Percentiles rank a stretch among this genome's conserved stretches.
These are phyloP conservation scores for Thozetella sp. DNA, from an alignment of 495 filamentous ascomycete genomes.

Conservation along the genomic window DNA sequence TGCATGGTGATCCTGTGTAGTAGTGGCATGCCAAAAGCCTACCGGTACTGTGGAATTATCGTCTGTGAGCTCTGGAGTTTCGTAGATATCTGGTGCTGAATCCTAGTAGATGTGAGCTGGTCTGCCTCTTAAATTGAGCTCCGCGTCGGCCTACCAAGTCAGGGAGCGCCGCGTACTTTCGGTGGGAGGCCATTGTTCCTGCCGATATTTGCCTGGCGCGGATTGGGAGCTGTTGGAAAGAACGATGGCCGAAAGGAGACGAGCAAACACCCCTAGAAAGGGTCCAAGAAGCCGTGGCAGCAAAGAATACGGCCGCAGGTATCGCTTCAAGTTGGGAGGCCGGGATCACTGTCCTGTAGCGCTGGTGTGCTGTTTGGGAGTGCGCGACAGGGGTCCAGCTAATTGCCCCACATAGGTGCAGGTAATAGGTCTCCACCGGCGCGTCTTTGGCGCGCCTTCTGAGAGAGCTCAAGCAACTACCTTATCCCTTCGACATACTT, in stretches of 20 bases:
- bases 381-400: neutral
- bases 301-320: too few relatives aligned
- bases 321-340: too few relatives aligned
- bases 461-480: neutral
- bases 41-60: slow-evolving; percentile 85
- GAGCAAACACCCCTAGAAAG: too few relatives aligned
- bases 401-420: neutral
- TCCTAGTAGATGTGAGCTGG: slow-evolving; percentile 54
- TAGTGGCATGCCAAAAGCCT: slow-evolving; percentile 18
- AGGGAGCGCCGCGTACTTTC: slow-evolving; percentile 83
- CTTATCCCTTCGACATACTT: neutral
- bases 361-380: too few relatives aligned
- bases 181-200: slow-evolving; percentile 49
- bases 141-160: slow-evolving; percentile 63
- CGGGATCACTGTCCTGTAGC: too few relatives aligned
- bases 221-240: neutral
- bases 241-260: too few relatives aligned
- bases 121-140: slow-evolving; percentile 10
- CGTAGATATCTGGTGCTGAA: slow-evolving; percentile 89
- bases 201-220: neutral
- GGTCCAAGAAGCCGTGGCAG: too few relatives aligned
- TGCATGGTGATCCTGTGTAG: slow-evolving; percentile 5
- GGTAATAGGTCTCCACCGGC: neutral
- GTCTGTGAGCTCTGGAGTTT: slow-evolving; percentile 88
- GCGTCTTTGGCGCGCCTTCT: neutral